These are phyloP conservation scores for Micractinium sp. DNA, from an alignment of 139 green algal genomes.

Conservation along the genomic window DNA sequence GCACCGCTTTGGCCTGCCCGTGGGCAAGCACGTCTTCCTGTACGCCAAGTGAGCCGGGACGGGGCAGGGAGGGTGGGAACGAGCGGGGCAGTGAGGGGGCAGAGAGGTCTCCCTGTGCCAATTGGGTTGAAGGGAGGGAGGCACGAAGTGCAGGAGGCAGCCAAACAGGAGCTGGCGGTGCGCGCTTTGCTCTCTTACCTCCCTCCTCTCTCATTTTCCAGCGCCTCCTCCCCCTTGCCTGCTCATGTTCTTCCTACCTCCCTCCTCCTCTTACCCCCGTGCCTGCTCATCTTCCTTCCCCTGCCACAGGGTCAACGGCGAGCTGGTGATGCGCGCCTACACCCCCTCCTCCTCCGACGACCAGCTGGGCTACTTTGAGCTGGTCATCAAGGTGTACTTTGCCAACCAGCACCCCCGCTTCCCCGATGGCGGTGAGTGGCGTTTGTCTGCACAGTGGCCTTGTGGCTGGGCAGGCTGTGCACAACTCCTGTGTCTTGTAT, in stretches of 20 bases:
- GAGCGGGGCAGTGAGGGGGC: no score
- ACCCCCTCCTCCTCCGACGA: constrained; percentile 89
- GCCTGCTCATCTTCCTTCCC: neutral
- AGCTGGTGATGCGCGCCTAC: constrained; percentile 96
- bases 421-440: constrained; percentile 83
- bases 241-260: neutral
- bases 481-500: no score
- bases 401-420: constrained; percentile 88
- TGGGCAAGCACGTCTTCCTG: constrained; percentile 96
- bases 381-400: constrained; percentile 95
- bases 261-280: no score
- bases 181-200: neutral
- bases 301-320: constrained; percentile 66
- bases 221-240: neutral
- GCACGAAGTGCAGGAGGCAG: no score
- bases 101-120: no score
- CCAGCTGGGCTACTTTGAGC: constrained; percentile 92
- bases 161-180: neutral
- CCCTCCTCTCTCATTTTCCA: neutral
- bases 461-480: no score
- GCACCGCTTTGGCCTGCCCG: constrained; percentile 91
- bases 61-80: no score
- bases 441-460: constrained; percentile 34
- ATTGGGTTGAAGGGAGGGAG: no score
- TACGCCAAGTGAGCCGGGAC: constrained; percentile 77